These are phyloP conservation scores for Rhododendron henanense DNA, from an alignment of 148 eudicot genomes.

Conservation along the genomic window DNA sequence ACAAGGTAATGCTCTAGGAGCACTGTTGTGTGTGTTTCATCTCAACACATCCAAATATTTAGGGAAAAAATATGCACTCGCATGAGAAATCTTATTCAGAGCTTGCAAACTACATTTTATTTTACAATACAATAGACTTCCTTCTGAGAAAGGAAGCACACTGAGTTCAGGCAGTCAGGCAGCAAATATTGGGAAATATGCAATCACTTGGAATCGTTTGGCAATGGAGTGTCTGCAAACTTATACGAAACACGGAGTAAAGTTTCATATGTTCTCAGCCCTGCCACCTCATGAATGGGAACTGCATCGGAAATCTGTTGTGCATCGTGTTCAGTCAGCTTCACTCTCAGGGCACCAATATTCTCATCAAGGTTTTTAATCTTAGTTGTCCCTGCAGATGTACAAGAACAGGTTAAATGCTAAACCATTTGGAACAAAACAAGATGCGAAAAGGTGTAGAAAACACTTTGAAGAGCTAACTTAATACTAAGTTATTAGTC, in stretches of 20 bases:
- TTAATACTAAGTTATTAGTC: neutral
- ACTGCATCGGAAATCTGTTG: constrained; percentile 16
- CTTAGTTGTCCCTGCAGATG: constrained; percentile 19
- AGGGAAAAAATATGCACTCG: too few relatives aligned
- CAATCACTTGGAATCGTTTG: neutral
- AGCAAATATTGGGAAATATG: neutral
- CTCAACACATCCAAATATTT: too few relatives aligned
- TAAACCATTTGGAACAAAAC: neutral
- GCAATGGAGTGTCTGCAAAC: neutral
- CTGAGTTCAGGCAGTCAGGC: neutral
- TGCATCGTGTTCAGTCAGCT: constrained; percentile 16
- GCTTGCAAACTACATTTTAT: too few relatives aligned
- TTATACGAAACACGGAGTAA: neutral
- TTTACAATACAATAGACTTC: too few relatives aligned
- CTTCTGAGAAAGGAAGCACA: neutral
- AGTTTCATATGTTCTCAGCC: neutral
- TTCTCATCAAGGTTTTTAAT: constrained; percentile 23
- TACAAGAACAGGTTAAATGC: neutral
- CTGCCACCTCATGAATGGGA: constrained; percentile 10
- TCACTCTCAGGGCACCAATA: constrained; percentile 14
- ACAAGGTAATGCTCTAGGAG: too few relatives aligned
- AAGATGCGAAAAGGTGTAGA: too few relatives aligned
- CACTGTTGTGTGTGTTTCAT: too few relatives aligned
- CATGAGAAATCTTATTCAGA: too few relatives aligned
- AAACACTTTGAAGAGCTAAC: neutral